phyloP scores from a whole-genome alignment of 257 asterid genomes.

The Schizonepeta tenuifolia region DNA sequence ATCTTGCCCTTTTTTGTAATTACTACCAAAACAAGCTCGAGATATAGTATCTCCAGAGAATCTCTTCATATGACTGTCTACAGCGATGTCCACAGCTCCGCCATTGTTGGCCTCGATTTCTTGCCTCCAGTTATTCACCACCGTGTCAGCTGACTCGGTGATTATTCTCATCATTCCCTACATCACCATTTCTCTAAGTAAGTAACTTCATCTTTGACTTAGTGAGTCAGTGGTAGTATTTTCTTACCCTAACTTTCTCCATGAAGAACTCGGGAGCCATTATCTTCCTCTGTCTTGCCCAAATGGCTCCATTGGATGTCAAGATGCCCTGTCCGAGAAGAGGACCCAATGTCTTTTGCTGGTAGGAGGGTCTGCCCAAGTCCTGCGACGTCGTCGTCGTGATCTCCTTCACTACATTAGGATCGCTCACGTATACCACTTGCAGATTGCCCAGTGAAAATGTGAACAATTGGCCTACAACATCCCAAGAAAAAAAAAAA shows the following conservation, averaged over 20 bases:
- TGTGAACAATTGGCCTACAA: slow-evolving; percentile 36
- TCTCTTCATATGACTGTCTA: slow-evolving; percentile 40
- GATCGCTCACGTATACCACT: slow-evolving; percentile 38
- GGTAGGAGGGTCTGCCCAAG: slow-evolving; percentile 48
- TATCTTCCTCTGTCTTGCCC: slow-evolving; percentile 52
- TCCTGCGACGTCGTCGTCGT: slow-evolving; percentile 42
- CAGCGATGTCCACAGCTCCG: slow-evolving; percentile 35
- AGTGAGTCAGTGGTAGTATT: background rate
- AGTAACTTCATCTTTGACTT: background rate
- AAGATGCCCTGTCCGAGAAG: slow-evolving; percentile 50
- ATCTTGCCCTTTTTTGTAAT: slow-evolving; percentile 46
- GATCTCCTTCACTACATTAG: slow-evolving; percentile 46
- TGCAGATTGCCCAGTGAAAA: slow-evolving; percentile 48
- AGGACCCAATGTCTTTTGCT: slow-evolving; percentile 42
- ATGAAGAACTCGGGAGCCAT: slow-evolving; percentile 53
- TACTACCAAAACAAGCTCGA: slow-evolving; percentile 57
- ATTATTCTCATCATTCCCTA: slow-evolving; percentile 52
- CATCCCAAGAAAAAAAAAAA: background rate
- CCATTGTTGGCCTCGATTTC: slow-evolving; percentile 29
- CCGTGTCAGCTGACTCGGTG: slow-evolving; percentile 35
- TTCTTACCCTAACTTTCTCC: slow-evolving; percentile 53
- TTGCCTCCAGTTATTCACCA: slow-evolving; percentile 44
- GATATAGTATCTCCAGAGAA: slow-evolving; percentile 58
- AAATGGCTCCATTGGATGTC: slow-evolving; percentile 47
- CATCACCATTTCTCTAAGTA: background rate